These are phyloP conservation scores for Picea glauca DNA, from an alignment of 75 land plant species.

Conservation along the genomic window DNA sequence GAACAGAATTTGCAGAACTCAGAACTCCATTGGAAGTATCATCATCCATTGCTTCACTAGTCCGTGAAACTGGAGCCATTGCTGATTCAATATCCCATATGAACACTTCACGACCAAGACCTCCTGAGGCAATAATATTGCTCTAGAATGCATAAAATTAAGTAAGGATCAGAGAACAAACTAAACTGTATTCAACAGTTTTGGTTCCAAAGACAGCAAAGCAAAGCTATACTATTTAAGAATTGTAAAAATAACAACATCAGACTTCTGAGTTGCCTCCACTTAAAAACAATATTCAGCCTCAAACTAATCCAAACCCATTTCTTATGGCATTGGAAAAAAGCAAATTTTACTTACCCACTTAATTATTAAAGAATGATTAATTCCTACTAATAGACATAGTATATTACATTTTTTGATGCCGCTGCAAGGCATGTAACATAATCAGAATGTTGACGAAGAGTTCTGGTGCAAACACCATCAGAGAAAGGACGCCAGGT, in stretches of 20 bases:
- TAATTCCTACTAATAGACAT: neutral
- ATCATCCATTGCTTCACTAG: slow-evolving; percentile 59
- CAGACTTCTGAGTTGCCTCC: neutral
- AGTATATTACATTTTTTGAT: slow-evolving; percentile 69
- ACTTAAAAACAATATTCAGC: neutral
- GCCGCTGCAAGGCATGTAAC: slow-evolving; percentile 94
- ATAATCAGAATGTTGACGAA: slow-evolving; percentile 96
- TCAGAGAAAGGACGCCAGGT: slow-evolving; percentile 77
- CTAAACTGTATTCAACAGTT: neutral
- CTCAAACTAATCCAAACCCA: neutral
- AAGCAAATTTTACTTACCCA: neutral
- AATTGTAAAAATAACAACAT: neutral
- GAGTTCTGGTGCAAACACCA: slow-evolving; percentile 80
- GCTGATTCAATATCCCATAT: slow-evolving; percentile 98
- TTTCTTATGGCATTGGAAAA: neutral
- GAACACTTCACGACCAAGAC: slow-evolving; percentile 97
- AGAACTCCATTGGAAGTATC: slow-evolving; percentile 57
- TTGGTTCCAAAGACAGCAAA: neutral
- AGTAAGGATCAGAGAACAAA: slow-evolving; percentile 21
- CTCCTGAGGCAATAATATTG: slow-evolving; percentile 94
- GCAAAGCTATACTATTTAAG: neutral
- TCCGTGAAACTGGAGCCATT: slow-evolving; percentile 50
- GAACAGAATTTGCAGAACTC: slow-evolving; percentile 31
- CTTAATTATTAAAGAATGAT: neutral
- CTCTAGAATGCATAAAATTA: slow-evolving; percentile 62